Percentiles rank a stretch among this genome's conserved stretches.
These are phyloP conservation scores for Aspergillus homomorphus DNA, from an alignment of 495 filamentous ascomycete genomes.

Conservation along the genomic window DNA sequence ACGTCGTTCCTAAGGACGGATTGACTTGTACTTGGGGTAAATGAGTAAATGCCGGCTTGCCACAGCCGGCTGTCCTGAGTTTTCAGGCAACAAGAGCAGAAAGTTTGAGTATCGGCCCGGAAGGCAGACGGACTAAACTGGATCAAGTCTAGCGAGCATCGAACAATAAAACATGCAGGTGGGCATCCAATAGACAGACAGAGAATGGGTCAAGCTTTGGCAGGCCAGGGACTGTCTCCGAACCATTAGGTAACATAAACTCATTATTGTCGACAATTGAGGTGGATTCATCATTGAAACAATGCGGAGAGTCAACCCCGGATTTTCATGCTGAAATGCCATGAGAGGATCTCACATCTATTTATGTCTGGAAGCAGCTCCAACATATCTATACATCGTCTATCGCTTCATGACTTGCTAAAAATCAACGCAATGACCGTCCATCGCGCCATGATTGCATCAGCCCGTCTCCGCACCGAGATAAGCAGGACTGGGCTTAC, in stretches of 20 bases:
- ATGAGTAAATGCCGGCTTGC: not conserved
- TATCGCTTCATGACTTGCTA: too few species aligned
- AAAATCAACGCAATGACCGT: not conserved
- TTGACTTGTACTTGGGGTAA: not conserved
- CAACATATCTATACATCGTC: not conserved
- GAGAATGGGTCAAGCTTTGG: slow-evolving; percentile 3
- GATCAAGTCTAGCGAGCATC: not conserved
- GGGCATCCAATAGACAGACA: not conserved
- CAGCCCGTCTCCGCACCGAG: slow-evolving; percentile 1
- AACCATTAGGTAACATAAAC: slow-evolving; percentile 4
- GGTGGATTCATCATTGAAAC: not conserved
- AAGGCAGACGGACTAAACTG: not conserved
- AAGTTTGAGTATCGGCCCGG: not conserved
- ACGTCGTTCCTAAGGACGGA: too few species aligned
- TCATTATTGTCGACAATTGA: not conserved
- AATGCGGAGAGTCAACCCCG: slow-evolving; percentile 2
- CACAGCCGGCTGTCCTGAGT: not conserved
- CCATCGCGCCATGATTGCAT: slow-evolving; percentile 1
- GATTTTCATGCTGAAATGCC: slow-evolving; percentile 1
- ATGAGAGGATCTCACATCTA: not conserved
- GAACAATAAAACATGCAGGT: not conserved
- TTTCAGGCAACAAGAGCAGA: not conserved
- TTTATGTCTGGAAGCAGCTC: not conserved
- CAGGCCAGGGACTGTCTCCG: not conserved
- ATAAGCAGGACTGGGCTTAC: not conserved